Percentiles rank a stretch among this genome's conserved stretches.
These are phyloP conservation scores for Pichia sorboxylosa DNA, from an alignment of 1,139 yeast genomes.

Conservation along the genomic window DNA sequence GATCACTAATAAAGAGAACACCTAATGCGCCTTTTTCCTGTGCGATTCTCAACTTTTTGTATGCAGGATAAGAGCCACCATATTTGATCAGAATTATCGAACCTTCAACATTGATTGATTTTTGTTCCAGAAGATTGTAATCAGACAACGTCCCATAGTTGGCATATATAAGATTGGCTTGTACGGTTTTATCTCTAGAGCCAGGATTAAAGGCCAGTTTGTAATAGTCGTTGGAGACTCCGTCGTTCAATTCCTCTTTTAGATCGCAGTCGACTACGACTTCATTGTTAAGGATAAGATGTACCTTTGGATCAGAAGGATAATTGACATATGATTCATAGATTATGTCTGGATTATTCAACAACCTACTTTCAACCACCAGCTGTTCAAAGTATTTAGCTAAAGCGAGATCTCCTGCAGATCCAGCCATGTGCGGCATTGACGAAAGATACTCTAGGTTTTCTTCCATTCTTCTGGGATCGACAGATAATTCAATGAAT, in stretches of 20 bases:
- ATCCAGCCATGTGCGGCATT: slow-evolving; percentile 81
- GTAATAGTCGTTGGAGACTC: slow-evolving; percentile 9
- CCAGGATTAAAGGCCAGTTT: slow-evolving; percentile 56
- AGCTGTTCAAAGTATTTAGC: slow-evolving; percentile 52
- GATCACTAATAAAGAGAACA: slow-evolving; percentile 43
- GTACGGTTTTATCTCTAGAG: slow-evolving; percentile 45
- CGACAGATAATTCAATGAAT: slow-evolving; percentile 40
- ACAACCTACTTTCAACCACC: slow-evolving; percentile 46
- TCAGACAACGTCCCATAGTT: slow-evolving; percentile 59
- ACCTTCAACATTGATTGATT: slow-evolving; percentile 28
- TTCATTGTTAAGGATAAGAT: slow-evolving; percentile 15
- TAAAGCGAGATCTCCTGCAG: slow-evolving; percentile 68
- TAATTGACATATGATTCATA: slow-evolving; percentile 51
- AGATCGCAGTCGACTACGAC: slow-evolving; percentile 21
- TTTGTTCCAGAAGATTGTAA: slow-evolving; percentile 31
- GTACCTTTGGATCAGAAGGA: slow-evolving; percentile 26
- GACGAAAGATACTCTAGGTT: slow-evolving; percentile 67
- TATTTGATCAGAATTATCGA: slow-evolving; percentile 51
- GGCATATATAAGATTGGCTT: slow-evolving; percentile 43
- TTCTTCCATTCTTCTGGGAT: slow-evolving; percentile 49
- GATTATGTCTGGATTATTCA: slow-evolving; percentile 37
- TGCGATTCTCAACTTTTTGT: slow-evolving; percentile 43
- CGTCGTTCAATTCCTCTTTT: slow-evolving; percentile 17
- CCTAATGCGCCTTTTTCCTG: slow-evolving; percentile 41
- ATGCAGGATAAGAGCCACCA: slow-evolving; percentile 26